Evolutionary conservation across 768 basidiomycete genomes (phyloP), one percentile per base, ranked within the genome.

Genomic region (Termitomyces sp.): DNA sequence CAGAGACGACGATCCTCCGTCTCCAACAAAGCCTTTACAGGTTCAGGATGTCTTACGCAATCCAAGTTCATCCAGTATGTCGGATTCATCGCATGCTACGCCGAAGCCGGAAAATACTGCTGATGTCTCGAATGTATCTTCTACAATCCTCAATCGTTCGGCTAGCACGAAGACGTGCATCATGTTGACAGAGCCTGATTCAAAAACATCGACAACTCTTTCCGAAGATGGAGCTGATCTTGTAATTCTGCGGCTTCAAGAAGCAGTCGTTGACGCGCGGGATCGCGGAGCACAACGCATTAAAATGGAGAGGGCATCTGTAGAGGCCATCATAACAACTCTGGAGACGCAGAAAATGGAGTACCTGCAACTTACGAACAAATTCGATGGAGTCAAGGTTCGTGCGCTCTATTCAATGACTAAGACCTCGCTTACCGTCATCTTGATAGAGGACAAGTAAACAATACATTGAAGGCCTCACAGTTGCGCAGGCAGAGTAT

Each of bases 401-500:
- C 59, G 82, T 58, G 44, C 53, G 33, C 42, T 45, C 59, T 46
- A 20, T 38, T 6, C 43, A 20, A 8, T 51, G 6, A 54, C 36
- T 16, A 9, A 10, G 14, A 24, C 42, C 38, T 44, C 46, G 48
- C 44, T 53, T 54, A 40, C 53, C 61, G 54, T 36, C 49, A 53
- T 18, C 38, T 47, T 53, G 33, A 35, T 68, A 99, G 96, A 80
- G 96, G 51, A 86, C 90, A 49, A 97, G 93, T 68, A 89, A 90
- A 62, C 90, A 93, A 62, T 95, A 91, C 60, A 90, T 94, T 56
- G 90, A 94, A 61, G 97, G 97, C 43, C 76, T 99, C 43, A 87
- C 87, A 0, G 94, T 95, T 26, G 94, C 96, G 2, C 91, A 94
- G 64, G 87, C 88, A 44, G 97, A 98, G 68, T 98, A 96, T 68